A percentile compares a stretch with the other conserved stretches of the same genome.
These are phyloP conservation scores for Trichoderma guizhouense DNA, from an alignment of 2,329 filamentous ascomycete species.

Conservation along the genomic window DNA sequence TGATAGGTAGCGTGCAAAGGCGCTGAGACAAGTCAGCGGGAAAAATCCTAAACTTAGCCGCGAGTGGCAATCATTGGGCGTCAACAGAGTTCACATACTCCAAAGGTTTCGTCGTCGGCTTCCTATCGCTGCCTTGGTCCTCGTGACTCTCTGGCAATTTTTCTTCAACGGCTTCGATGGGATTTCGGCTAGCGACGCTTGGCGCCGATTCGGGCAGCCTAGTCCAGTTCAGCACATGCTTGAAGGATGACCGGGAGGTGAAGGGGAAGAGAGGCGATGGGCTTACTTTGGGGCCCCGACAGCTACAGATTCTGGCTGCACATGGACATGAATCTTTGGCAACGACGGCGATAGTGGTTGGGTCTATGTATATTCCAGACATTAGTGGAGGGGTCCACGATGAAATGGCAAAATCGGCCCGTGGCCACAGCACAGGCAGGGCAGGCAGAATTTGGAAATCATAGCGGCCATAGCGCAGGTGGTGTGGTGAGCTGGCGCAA, in stretches of 20 bases:
- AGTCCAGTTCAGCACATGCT: background rate
- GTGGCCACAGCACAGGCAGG: background rate
- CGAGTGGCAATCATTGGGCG: background rate
- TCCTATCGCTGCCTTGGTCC: slow-evolving; percentile 6
- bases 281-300: slow-evolving; percentile 14
- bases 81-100: slow-evolving; percentile 28
- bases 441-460: background rate
- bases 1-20: slow-evolving; percentile 35
- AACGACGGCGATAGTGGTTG: slow-evolving; percentile 17
- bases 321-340: background rate
- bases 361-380: slow-evolving; percentile 18
- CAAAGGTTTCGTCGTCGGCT: slow-evolving; percentile 28
- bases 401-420: background rate
- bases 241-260: background rate
- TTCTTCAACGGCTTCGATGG: background rate
- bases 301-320: slow-evolving; percentile 5
- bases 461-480: slow-evolving; percentile 1
- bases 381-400: slow-evolving; percentile 18
- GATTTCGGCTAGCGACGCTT: slow-evolving; percentile 12
- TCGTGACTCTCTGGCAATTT: slow-evolving; percentile 30
- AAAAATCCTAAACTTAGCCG: background rate
- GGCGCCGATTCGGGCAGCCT: background rate
- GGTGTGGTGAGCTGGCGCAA: background rate
- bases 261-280: background rate
- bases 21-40: slow-evolving; percentile 25